Conservation (phyloP, 2,329 filamentous ascomycete genomes). For the Penicillium sp. region DNA sequence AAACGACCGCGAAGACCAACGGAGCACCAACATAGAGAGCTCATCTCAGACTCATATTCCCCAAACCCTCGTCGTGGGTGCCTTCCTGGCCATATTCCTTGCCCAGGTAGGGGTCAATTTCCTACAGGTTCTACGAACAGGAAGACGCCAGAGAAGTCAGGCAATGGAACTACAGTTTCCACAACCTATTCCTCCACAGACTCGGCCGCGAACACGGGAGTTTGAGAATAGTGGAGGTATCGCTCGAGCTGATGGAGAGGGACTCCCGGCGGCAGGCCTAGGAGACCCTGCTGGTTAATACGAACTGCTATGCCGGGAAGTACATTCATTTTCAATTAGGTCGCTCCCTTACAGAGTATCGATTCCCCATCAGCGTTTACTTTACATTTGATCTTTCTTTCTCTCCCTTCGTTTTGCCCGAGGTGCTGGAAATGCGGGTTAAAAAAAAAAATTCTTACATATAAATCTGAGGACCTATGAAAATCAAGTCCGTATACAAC, state of each 20-base stretch:
- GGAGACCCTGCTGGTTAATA: background rate
- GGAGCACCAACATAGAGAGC: background rate
- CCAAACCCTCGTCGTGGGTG: conserved; percentile 34
- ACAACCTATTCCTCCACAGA: conserved; percentile 20
- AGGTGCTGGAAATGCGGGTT: background rate
- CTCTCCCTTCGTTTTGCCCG: background rate
- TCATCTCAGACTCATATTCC: conserved; percentile 27
- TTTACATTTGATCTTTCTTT: background rate
- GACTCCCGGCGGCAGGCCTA: background rate
- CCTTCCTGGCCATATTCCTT: conserved; percentile 32
- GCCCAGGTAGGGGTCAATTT: conserved; percentile 32
- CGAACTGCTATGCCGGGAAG: background rate
- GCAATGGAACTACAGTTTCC: conserved; percentile 24
- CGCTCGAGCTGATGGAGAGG: background rate
- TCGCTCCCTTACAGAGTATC: background rate
- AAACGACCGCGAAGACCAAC: conserved; percentile 1
- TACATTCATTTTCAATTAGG: background rate
- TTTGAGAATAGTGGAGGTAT: background rate
- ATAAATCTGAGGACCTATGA: too few relatives aligned
- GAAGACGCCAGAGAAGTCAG: conserved; percentile 21
- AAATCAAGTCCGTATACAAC: too few relatives aligned
- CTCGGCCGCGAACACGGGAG: background rate
- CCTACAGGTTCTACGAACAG: conserved; percentile 26
- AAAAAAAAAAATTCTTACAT: background rate
- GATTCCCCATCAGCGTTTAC: background rate